These are phyloP conservation scores for Aspergillus pseudonomiae DNA, from an alignment of 2,329 filamentous ascomycete genomes.

Conservation along the genomic window DNA sequence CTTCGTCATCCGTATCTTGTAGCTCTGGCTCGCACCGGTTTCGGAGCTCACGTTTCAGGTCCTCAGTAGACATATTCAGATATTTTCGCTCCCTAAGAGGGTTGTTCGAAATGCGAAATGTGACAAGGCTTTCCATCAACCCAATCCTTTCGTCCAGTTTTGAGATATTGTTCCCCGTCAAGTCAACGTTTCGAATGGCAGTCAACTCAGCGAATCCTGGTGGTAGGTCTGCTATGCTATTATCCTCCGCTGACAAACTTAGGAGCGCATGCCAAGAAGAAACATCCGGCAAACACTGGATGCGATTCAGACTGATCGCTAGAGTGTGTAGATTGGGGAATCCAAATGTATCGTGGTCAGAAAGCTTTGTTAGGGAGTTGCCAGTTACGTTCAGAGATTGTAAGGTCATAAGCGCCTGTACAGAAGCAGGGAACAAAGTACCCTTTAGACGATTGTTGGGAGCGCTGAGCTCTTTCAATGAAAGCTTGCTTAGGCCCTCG, in stretches of 20 bases:
- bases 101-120: slow-evolving; percentile 82
- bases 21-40: slow-evolving; percentile 61
- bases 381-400: slow-evolving; percentile 77
- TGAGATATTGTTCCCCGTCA: slow-evolving; percentile 82
- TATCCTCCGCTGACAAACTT: slow-evolving; percentile 78
- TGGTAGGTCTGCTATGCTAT: slow-evolving; percentile 75
- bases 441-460: slow-evolving; percentile 79
- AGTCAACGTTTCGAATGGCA: slow-evolving; percentile 75
- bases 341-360: slow-evolving; percentile 54
- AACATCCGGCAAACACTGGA: slow-evolving; percentile 73
- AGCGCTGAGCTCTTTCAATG: slow-evolving; percentile 72
- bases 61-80: slow-evolving; percentile 74
- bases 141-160: slow-evolving; percentile 75
- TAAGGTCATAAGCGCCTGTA: slow-evolving; percentile 63
- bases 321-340: slow-evolving; percentile 75
- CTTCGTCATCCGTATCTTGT: slow-evolving; percentile 40
- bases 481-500: slow-evolving; percentile 66
- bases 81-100: slow-evolving; percentile 88
- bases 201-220: slow-evolving; percentile 70
- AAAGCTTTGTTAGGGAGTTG: slow-evolving; percentile 67
- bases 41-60: slow-evolving; percentile 74
- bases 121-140: slow-evolving; percentile 74
- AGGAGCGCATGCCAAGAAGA: slow-evolving; percentile 72
- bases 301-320: slow-evolving; percentile 77
- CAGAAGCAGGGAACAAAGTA: slow-evolving; percentile 66